phyloP scores from a whole-genome alignment of 2,329 filamentous ascomycete species.

The Whalleya microplaca region DNA sequence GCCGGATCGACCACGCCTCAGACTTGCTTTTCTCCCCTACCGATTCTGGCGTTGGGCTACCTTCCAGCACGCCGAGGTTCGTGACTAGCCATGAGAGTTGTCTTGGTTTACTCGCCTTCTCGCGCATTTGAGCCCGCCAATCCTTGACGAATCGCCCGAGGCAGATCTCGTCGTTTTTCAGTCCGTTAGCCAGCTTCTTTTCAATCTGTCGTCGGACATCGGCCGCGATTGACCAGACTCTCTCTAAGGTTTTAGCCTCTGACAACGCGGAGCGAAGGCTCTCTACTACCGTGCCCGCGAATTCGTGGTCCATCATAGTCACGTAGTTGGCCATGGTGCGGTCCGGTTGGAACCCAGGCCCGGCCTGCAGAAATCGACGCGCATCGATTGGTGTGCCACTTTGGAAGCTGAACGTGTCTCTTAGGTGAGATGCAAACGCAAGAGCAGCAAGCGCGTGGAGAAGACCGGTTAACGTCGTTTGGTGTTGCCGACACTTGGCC shows the following conservation, averaged over 20 bases:
- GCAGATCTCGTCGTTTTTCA: background rate
- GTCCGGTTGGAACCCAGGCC: background rate
- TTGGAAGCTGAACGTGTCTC: background rate
- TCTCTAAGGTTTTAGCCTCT: background rate
- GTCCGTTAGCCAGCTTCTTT: background rate
- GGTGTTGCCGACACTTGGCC: slow-evolving; percentile 7
- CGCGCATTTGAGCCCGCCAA: slow-evolving; percentile 8
- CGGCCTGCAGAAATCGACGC: background rate
- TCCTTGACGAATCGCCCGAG: slow-evolving; percentile 4
- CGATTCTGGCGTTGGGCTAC: background rate
- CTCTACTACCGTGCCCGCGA: background rate
- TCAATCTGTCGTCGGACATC: background rate
- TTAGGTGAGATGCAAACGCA: background rate
- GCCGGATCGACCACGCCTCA: background rate
- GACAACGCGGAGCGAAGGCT: background rate
- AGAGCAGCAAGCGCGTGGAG: background rate
- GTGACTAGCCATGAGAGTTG: slow-evolving; percentile 16
- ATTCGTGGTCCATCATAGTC: background rate
- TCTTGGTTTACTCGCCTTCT: slow-evolving; percentile 2
- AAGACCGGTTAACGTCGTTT: background rate
- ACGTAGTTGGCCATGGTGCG: background rate
- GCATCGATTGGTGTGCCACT: background rate
- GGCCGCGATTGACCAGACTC: background rate
- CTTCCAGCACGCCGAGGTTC: slow-evolving; percentile 7
- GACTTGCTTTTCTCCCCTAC: too few relatives aligned